Evolutionary conservation across 441 rosid genomes (phyloP).

Genomic region (Kokia cookei): DNA sequence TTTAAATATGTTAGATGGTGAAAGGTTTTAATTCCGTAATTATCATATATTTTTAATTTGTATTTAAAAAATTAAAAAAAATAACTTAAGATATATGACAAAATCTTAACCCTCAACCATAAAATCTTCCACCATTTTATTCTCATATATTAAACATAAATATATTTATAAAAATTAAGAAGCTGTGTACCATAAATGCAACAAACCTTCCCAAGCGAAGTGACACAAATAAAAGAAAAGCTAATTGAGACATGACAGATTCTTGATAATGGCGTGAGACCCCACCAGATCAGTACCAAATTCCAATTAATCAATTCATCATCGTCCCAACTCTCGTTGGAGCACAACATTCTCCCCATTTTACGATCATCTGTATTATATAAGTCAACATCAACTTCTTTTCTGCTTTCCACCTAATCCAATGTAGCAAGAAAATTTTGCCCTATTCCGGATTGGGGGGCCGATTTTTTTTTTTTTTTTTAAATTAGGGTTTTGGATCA

Average conservation of each 20-base stretch:
- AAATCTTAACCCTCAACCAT: too few species aligned
- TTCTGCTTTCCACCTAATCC: neutral
- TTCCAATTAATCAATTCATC: neutral
- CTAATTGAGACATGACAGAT: neutral
- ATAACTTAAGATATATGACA: too few species aligned
- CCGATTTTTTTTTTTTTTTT: too few species aligned
- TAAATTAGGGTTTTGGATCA: too few species aligned
- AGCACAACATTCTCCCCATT: neutral
- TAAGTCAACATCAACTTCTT: neutral
- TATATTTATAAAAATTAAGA: too few species aligned
- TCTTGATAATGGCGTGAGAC: neutral
- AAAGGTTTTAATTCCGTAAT: too few species aligned
- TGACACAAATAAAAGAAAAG: neutral
- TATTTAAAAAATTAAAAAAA: too few species aligned
- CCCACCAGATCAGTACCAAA: neutral
- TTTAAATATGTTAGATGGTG: too few species aligned
- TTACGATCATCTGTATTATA: too few species aligned
- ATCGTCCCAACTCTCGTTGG: neutral
- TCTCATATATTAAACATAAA: too few species aligned
- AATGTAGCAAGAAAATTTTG: neutral
- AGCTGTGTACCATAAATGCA: neutral
- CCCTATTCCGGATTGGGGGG: neutral
- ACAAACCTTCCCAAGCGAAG: neutral
- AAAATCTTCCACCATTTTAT: too few species aligned
- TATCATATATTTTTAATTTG: too few species aligned